A percentile compares a stretch with the other conserved stretches of the same genome.
These are phyloP conservation scores for Neophaeococcomyces mojaviensis DNA, from an alignment of 2,329 filamentous ascomycete species.

Conservation along the genomic window DNA sequence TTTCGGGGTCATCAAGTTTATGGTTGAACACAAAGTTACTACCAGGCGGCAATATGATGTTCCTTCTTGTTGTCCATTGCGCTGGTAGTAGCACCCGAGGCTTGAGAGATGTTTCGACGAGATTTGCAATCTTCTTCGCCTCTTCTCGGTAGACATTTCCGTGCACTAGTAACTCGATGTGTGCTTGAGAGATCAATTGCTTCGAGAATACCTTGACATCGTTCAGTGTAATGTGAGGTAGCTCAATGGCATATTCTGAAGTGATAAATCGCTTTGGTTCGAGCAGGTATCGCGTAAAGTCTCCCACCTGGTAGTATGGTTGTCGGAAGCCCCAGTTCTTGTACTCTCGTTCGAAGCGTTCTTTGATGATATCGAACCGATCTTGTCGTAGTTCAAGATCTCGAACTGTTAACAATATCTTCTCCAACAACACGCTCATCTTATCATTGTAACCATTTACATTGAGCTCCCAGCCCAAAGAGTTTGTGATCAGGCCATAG, in stretches of 20 bases:
- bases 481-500: slow-evolving; percentile 68
- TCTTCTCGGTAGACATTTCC: slow-evolving; percentile 95
- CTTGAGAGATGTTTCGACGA: slow-evolving; percentile 70
- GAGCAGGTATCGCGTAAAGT: slow-evolving; percentile 73
- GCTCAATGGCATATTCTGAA: slow-evolving; percentile 69
- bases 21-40: slow-evolving; percentile 79
- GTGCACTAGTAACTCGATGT: slow-evolving; percentile 81
- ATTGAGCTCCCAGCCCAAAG: slow-evolving; percentile 66
- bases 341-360: slow-evolving; percentile 66
- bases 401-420: slow-evolving; percentile 75
- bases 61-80: slow-evolving; percentile 73
- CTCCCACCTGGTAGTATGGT: slow-evolving; percentile 79
- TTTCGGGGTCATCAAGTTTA: slow-evolving; percentile 73
- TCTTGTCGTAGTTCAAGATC: slow-evolving; percentile 79
- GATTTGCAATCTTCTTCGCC: slow-evolving; percentile 72
- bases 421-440: slow-evolving; percentile 79
- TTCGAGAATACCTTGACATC: slow-evolving; percentile 71
- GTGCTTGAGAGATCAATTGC: slow-evolving; percentile 71
- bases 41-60: slow-evolving; percentile 68
- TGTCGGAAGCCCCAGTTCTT: slow-evolving; percentile 84
- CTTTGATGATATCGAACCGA: slow-evolving; percentile 85
- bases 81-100: slow-evolving; percentile 64
- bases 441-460: slow-evolving; percentile 96
- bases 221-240: slow-evolving; percentile 65
- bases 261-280: slow-evolving; percentile 70